Conservation (phyloP, 108 stramenopile genomes). For the Mediolabrus comicus region DNA sequence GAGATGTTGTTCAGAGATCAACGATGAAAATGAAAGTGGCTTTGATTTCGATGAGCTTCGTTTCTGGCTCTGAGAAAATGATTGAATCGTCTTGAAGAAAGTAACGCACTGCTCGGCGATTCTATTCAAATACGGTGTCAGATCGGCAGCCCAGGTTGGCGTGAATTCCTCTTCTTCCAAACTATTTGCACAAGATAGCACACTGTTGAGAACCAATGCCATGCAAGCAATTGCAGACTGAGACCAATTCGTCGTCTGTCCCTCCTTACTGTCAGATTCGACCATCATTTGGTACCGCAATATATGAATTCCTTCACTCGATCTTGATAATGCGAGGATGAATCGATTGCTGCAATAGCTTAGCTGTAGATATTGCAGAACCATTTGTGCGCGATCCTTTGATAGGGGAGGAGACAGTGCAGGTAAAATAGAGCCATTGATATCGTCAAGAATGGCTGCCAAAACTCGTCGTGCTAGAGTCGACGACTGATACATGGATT, state of each 20-base stretch:
- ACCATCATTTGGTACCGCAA: conserved; percentile 29
- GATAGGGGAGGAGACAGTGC: conserved; percentile 6
- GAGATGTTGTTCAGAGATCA: conserved; percentile 24
- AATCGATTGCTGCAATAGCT: conserved; percentile 19
- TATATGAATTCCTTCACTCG: conserved; percentile 31
- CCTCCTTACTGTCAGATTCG: conserved; percentile 10
- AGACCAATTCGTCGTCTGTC: conserved; percentile 30
- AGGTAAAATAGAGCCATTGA: conserved; percentile 28
- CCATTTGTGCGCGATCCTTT: neutral
- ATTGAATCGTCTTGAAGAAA: conserved; percentile 29
- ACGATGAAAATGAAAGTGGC: conserved; percentile 1
- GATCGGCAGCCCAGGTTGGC: neutral
- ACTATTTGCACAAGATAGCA: conserved; percentile 2
- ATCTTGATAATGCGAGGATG: conserved; percentile 24
- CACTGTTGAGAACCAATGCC: conserved; percentile 14
- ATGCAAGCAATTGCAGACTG: conserved; percentile 32
- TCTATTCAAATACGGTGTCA: neutral
- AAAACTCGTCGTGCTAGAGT: conserved; percentile 30
- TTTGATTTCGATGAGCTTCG: conserved; percentile 1
- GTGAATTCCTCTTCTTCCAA: neutral
- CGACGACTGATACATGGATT: conserved; percentile 9
- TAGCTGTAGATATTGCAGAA: conserved; percentile 9
- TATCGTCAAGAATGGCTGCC: conserved; percentile 24
- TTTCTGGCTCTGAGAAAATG: conserved; percentile 23
- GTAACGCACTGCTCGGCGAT: conserved; percentile 30